Percentiles rank a stretch among this genome's conserved stretches.
Evolutionary conservation across 805 yeast genomes (phyloP).

Genomic region (Torulaspora indica): DNA sequence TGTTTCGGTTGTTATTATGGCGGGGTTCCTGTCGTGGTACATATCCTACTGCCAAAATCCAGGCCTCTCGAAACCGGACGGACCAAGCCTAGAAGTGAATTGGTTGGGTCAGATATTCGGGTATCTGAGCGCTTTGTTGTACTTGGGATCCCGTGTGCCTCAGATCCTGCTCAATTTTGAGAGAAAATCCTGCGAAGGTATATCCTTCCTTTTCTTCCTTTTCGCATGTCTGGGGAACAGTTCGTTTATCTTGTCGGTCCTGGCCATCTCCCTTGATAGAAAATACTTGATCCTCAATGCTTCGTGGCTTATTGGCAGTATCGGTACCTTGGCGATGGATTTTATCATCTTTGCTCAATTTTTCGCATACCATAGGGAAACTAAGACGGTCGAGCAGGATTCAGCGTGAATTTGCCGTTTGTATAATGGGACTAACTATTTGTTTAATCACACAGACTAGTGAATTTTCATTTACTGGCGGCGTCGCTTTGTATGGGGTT

Average conservation of each 20-base stretch:
- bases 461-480: background rate
- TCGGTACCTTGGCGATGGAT: conserved; percentile 82
- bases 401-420: conserved; percentile 4
- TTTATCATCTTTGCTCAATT: conserved; percentile 81
- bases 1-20: conserved; percentile 60
- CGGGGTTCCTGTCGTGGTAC: conserved; percentile 88
- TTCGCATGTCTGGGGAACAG: conserved; percentile 94
- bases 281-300: conserved; percentile 74
- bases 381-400: conserved; percentile 1
- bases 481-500: conserved; percentile 2
- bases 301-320: conserved; percentile 88
- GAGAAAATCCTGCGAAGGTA: conserved; percentile 92
- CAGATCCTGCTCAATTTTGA: conserved; percentile 81
- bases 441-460: background rate
- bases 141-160: conserved; percentile 86
- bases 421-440: conserved; percentile 1
- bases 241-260: conserved; percentile 82
- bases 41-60: conserved; percentile 52
- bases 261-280: conserved; percentile 65
- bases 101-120: conserved; percentile 85
- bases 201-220: conserved; percentile 85
- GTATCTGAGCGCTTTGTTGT: conserved; percentile 64
- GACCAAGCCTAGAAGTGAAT: conserved; percentile 55
- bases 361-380: conserved; percentile 53
- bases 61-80: conserved; percentile 14